Evolutionary conservation across 2,329 filamentous ascomycete species (phyloP).

Genomic region (Zopfia rhizophila): DNA sequence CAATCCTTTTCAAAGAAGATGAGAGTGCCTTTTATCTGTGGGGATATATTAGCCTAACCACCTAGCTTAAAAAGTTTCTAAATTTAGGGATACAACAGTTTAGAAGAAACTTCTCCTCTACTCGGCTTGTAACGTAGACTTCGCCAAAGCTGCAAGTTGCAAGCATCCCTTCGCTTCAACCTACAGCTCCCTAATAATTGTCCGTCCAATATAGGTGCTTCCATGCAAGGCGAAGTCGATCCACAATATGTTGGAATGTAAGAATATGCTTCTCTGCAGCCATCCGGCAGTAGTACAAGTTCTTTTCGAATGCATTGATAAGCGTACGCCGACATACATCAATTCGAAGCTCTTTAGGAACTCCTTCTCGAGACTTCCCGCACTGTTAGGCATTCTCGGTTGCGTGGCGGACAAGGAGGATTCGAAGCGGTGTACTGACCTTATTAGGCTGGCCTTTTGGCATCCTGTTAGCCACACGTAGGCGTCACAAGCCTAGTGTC

Average conservation of each 20-base stretch:
- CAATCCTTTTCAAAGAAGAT: no score
- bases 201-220: no score
- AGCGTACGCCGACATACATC: constrained; percentile 1
- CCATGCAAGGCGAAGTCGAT: background rate
- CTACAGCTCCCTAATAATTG: no score
- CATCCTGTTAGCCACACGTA: no score
- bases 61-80: no score
- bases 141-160: no score
- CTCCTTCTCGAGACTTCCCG: constrained; percentile 2
- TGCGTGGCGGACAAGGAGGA: constrained; percentile 5
- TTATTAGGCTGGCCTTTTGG: no score
- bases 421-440: constrained; percentile 7
- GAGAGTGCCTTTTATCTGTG: no score
- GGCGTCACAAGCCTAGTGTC: no score
- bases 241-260: background rate
- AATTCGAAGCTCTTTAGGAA: constrained; percentile 12
- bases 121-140: constrained; percentile 2
- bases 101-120: constrained; percentile 2
- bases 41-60: no score
- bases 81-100: constrained; percentile 6
- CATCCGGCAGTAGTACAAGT: constrained; percentile 7
- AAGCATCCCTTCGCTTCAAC: no score
- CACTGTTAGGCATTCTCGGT: constrained; percentile 6
- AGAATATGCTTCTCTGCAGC: constrained; percentile 12
- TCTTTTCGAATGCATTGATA: constrained; percentile 14